Evolutionary conservation across 768 basidiomycete genomes (phyloP).

Genomic region (Jaapia argillacea): DNA sequence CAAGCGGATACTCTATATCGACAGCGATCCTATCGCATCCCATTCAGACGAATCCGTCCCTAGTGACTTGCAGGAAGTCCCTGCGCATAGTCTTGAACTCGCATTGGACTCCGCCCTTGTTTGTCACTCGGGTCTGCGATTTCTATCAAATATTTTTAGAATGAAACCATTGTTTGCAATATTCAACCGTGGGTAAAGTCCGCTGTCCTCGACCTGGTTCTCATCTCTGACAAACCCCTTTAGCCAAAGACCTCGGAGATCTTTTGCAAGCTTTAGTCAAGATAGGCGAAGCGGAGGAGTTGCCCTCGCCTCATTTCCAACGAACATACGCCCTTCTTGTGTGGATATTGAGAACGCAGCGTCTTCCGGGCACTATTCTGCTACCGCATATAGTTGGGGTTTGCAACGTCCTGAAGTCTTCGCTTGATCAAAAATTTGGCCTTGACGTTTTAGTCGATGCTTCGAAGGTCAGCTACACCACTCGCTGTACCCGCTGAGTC

Average conservation of each 20-base stretch:
- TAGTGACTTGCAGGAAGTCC: background rate
- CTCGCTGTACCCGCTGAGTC: background rate
- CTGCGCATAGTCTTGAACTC: background rate
- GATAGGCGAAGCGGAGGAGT: background rate
- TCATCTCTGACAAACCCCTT: background rate
- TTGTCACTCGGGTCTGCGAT: background rate
- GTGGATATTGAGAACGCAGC: background rate
- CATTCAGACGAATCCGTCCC: background rate
- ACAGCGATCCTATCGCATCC: background rate
- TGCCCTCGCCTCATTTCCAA: background rate
- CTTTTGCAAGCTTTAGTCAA: background rate
- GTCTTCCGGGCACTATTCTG: background rate
- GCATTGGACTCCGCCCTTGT: background rate
- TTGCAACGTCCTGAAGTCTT: background rate
- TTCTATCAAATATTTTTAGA: background rate
- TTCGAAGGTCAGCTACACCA: background rate
- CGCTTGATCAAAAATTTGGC: background rate
- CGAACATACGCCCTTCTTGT: background rate
- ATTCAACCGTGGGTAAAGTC: background rate
- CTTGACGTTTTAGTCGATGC: background rate
- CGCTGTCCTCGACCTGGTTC: too few relatives aligned
- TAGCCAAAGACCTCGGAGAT: background rate
- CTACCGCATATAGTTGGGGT: background rate
- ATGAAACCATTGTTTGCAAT: background rate
- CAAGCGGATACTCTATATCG: too few relatives aligned